A percentile compares a stretch with the other conserved stretches of the same genome.
phyloP scores from a whole-genome alignment of 768 basidiomycete species.

The Kwoniella heveanensis region DNA sequence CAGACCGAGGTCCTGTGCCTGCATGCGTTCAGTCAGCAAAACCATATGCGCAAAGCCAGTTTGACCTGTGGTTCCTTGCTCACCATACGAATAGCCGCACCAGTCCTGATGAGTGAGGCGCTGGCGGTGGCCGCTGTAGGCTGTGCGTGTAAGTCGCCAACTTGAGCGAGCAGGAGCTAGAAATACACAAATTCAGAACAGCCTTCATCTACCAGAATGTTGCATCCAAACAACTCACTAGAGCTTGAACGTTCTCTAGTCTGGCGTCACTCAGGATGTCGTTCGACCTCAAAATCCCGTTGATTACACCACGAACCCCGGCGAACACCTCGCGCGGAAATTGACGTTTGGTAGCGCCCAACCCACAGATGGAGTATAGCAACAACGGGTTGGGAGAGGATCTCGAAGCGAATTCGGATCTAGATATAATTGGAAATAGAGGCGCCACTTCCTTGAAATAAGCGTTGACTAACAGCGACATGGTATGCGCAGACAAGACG shows the following conservation, averaged over 20 bases:
- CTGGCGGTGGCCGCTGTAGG: slow-evolving; percentile 83
- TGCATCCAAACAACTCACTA: too few relatives aligned
- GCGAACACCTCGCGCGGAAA: slow-evolving; percentile 86
- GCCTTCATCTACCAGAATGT: too few relatives aligned
- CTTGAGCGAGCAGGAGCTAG: slow-evolving; percentile 44
- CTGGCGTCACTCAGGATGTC: slow-evolving; percentile 87
- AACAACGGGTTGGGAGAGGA: slow-evolving; percentile 75
- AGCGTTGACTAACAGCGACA: slow-evolving; percentile 73
- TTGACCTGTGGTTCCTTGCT: slow-evolving; percentile 46
- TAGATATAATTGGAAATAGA: slow-evolving; percentile 84
- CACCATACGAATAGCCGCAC: slow-evolving; percentile 88
- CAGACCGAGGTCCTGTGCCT: slow-evolving; percentile 96
- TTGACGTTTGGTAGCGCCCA: slow-evolving; percentile 78
- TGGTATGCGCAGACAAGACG: slow-evolving; percentile 45
- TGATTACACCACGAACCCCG: slow-evolving; percentile 82
- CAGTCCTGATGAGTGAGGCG: slow-evolving; percentile 80
- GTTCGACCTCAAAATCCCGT: slow-evolving; percentile 80
- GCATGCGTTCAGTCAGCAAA: slow-evolving; percentile 20
- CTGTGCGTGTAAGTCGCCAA: slow-evolving; percentile 88
- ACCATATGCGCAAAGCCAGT: too few relatives aligned
- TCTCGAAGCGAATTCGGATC: slow-evolving; percentile 79
- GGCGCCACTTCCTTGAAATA: slow-evolving; percentile 87
- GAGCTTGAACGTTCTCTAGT: slow-evolving; percentile 81
- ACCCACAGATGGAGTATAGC: slow-evolving; percentile 90
- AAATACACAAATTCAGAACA: slow-evolving; percentile 10